Percentiles rank a stretch among this genome's conserved stretches.
phyloP scores from a whole-genome alignment of 108 stramenopile species.

The Bacterosira constricta region DNA sequence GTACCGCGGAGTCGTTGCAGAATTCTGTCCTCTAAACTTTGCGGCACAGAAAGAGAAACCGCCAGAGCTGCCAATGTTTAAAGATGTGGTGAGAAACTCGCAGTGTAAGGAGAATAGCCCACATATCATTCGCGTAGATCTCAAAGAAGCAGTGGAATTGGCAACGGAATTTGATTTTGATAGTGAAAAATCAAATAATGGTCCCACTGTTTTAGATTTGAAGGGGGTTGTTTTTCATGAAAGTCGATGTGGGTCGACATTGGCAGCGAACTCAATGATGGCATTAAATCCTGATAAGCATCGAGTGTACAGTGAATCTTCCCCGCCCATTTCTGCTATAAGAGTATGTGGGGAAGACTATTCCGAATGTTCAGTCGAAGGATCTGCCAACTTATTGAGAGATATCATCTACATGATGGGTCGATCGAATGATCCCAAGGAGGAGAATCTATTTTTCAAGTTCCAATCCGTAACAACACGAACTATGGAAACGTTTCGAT shows the following conservation, averaged over 20 bases:
- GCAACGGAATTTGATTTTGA: slow-evolving; percentile 49
- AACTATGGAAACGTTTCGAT: slow-evolving; percentile 64
- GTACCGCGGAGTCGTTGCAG: slow-evolving; percentile 24
- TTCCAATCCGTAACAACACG: slow-evolving; percentile 87
- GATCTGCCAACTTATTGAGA: slow-evolving; percentile 55
- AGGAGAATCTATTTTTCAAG: slow-evolving; percentile 92
- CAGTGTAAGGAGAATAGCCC: slow-evolving; percentile 24
- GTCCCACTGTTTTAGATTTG: slow-evolving; percentile 53
- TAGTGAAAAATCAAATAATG: slow-evolving; percentile 9
- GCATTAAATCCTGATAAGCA: slow-evolving; percentile 75
- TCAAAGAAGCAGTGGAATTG: slow-evolving; percentile 60
- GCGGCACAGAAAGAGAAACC: slow-evolving; percentile 37
- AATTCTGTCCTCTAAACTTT: slow-evolving; percentile 42
- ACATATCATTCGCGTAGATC: slow-evolving; percentile 51
- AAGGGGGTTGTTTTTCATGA: slow-evolving; percentile 94
- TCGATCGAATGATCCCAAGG: slow-evolving; percentile 66
- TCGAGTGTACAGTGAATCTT: slow-evolving; percentile 85
- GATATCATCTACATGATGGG: slow-evolving; percentile 81
- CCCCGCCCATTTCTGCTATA: slow-evolving; percentile 72
- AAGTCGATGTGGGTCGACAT: slow-evolving; percentile 89
- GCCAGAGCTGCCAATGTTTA: slow-evolving; percentile 73
- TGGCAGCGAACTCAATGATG: slow-evolving; percentile 93
- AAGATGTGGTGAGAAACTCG: slow-evolving; percentile 57
- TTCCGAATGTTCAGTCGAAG: slow-evolving; percentile 36
- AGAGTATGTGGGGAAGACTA: slow-evolving; percentile 63